Evolutionary conservation across 306 rosid genomes (phyloP), one percentile per base, ranked within the genome.

Genomic region (Leucaena leucocephala): DNA sequence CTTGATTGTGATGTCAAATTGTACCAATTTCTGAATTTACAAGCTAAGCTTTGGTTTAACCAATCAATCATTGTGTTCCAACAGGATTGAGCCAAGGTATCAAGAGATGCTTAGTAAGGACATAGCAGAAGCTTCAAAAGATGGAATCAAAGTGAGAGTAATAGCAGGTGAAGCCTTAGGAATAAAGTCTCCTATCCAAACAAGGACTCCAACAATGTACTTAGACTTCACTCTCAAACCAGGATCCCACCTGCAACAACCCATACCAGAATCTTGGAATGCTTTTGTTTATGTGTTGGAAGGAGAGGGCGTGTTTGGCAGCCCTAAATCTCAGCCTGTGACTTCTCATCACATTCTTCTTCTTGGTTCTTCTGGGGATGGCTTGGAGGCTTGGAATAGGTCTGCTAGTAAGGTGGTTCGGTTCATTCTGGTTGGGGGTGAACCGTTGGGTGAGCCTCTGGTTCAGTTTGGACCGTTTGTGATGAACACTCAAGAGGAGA

Each of bases 81-180:
- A 55, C 27, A 95, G 99, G 99, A 89, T 90, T 78, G 97, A 95
- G 74, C 99, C 99, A 79, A 91, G 77, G 83, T 95, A 95, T 68
- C 99, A 93, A 88, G 99, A 95, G 84, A 79, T 91, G 33, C 59
- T 67, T 71, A 91, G 97, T 82, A 90, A 87, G 89, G 96, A 93
- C 85, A 79, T 95, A 48, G 77, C 70, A 50, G 99, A 95, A 85
- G 84, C 86, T 38, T 76, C 67, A 65, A 69, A 82, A 84, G 98
- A 93, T 84, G 99, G 98, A 7, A 79, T 93, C 17, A 84, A 75
- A 64, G 98, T 95, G 8, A 95, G 90, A 76, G 99, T 93, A 0
- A 91, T 95, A 78, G 99, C 99, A 2, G 99, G 99, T 11, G 97
- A 93, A 78, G 92, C 98, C 73, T 84, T 95, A 77, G 99, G 96